phyloP scores from a whole-genome alignment of 2,329 filamentous ascomycete species.

The Emergomyces orientalis region DNA sequence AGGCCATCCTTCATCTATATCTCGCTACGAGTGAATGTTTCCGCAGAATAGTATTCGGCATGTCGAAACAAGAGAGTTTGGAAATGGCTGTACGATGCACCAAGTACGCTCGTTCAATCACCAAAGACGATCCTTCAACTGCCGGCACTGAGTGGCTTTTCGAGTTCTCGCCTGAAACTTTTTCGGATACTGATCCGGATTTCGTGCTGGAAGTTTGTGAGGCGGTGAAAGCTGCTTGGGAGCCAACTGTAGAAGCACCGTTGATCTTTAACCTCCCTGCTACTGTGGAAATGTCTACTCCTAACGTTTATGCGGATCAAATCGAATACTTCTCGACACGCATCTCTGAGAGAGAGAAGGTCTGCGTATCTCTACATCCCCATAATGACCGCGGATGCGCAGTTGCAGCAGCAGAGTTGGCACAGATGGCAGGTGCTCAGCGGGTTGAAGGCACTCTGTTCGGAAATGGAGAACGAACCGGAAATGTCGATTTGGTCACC shows the following conservation, averaged over 20 bases:
- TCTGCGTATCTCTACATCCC: constrained; percentile 81
- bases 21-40: constrained; percentile 95
- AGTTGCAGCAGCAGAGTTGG: constrained; percentile 80
- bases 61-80: constrained; percentile 70
- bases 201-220: constrained; percentile 78
- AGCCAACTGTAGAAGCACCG: constrained; percentile 62
- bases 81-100: constrained; percentile 78
- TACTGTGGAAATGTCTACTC: constrained; percentile 89
- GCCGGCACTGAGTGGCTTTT: constrained; percentile 49
- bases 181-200: constrained; percentile 81
- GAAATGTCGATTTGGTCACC: constrained; percentile 91
- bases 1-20: constrained; percentile 91
- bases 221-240: constrained; percentile 92
- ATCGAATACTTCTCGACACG: constrained; percentile 90
- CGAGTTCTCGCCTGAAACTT: constrained; percentile 50
- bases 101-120: constrained; percentile 77
- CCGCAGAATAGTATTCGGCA: constrained; percentile 80
- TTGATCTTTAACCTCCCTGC: constrained; percentile 97
- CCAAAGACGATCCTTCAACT: constrained; percentile 59
- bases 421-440: constrained; percentile 93
- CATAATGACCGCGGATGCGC: constrained; percentile 93
- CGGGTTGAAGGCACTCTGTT: constrained; percentile 90
- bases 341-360: constrained; percentile 74
- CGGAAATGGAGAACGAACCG: constrained; percentile 89
- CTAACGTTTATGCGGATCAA: constrained; percentile 92